Percentiles rank a stretch among this genome's conserved stretches.
Conservation (phyloP, 805 yeast species). For the Cephaloascus fragrans region DNA sequence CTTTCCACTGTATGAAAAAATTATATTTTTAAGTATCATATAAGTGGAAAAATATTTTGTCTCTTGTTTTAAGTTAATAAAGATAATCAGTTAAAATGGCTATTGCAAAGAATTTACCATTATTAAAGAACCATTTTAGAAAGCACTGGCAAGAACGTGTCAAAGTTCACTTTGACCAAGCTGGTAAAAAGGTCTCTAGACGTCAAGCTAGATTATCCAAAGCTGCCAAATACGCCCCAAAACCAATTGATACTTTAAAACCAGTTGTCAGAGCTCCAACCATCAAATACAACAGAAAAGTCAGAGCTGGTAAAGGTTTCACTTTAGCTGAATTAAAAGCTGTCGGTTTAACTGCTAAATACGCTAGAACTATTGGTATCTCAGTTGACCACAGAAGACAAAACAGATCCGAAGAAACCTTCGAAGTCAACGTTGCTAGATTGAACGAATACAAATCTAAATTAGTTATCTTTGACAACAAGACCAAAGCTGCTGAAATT, state of each 20-base stretch:
- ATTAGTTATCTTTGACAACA: constrained; percentile 92
- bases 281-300: constrained; percentile 97
- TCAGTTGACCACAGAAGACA: constrained; percentile 99
- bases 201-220: constrained; percentile 88
- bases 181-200: constrained; percentile 98
- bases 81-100: constrained; percentile 40
- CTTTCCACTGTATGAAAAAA: too few species aligned
- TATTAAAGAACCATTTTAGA: constrained; percentile 99
- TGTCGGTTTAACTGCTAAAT: constrained; percentile 82
- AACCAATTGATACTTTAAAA: constrained; percentile 92
- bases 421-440: constrained; percentile 91
- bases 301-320: constrained; percentile 99
- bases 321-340: constrained; percentile 96
- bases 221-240: constrained; percentile 96
- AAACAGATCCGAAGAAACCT: constrained; percentile 94
- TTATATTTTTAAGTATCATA: too few species aligned
- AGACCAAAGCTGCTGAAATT: constrained; percentile 62
- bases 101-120: constrained; percentile 97
- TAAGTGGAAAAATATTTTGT: too few species aligned
- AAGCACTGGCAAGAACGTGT: constrained; percentile 99
- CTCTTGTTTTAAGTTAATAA: too few species aligned
- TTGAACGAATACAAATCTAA: constrained; percentile 93
- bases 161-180: constrained; percentile 99
- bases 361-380: constrained; percentile 97
- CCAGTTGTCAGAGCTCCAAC: constrained; percentile 99